phyloP scores from a whole-genome alignment of 2,329 filamentous ascomycete genomes.

The Aspergillus piperis region DNA sequence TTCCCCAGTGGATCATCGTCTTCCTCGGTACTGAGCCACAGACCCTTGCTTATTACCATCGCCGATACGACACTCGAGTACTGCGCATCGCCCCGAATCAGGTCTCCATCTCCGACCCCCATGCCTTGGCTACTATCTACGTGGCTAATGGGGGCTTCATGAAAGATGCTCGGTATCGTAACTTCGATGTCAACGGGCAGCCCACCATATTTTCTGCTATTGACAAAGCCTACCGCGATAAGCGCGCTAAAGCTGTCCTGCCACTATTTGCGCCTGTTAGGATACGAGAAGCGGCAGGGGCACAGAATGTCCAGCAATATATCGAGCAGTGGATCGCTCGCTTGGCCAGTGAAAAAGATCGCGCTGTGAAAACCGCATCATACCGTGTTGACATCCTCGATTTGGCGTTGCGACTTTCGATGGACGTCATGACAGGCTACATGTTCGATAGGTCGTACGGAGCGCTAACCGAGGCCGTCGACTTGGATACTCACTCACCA shows the following conservation, averaged over 20 bases:
- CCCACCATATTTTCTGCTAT: conserved; percentile 4
- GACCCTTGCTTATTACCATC: background rate
- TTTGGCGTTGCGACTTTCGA: background rate
- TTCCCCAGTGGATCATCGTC: background rate
- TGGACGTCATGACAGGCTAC: conserved; percentile 9
- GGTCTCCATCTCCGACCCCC: conserved; percentile 3
- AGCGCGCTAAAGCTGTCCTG: conserved; percentile 1
- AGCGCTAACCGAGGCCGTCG: background rate
- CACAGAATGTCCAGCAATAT: background rate
- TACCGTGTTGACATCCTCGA: conserved; percentile 1
- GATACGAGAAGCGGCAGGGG: background rate
- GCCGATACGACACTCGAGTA: background rate
- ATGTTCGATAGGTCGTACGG: conserved; percentile 5
- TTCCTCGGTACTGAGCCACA: conserved; percentile 1
- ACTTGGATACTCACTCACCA: background rate
- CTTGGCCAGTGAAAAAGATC: background rate
- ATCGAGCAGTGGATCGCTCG: conserved; percentile 2
- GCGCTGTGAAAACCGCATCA: background rate
- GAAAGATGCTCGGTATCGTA: conserved; percentile 5
- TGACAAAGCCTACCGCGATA: conserved; percentile 1
- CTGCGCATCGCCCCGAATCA: conserved; percentile 2
- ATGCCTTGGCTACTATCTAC: background rate
- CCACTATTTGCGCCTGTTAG: background rate
- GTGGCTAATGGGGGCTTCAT: conserved; percentile 4
- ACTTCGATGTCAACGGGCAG: conserved; percentile 2